phyloP scores from a whole-genome alignment of 225 moss, liverwort and hornwort genomes.

The Polytrichum formosum region DNA sequence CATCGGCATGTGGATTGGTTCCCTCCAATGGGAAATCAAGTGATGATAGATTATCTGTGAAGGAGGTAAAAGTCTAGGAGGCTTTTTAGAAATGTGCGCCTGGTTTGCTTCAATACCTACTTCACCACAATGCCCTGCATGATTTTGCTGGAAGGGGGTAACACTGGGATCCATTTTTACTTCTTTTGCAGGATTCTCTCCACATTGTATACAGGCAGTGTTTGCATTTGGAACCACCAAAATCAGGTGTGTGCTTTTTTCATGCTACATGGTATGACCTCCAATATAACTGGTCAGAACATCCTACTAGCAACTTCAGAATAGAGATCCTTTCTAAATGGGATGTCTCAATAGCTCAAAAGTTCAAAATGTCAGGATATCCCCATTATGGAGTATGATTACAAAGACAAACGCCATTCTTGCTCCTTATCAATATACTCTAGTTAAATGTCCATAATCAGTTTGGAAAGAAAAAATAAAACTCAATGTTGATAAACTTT shows the following conservation, averaged over 20 bases:
- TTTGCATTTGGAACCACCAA: constrained; percentile 94
- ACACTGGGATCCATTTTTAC: not conserved
- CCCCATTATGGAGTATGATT: too few species aligned
- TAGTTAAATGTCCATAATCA: too few species aligned
- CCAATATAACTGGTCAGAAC: too few species aligned
- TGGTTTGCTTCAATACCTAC: not conserved
- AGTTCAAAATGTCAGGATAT: not conserved
- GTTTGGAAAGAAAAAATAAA: too few species aligned
- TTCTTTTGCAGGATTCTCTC: constrained; percentile 76
- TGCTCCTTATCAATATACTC: too few species aligned
- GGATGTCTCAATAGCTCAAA: not conserved
- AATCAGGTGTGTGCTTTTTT: constrained; percentile 58
- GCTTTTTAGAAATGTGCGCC: not conserved
- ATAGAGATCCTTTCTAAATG: not conserved
- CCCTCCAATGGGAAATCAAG: not conserved
- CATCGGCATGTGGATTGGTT: not conserved
- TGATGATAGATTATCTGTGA: not conserved
- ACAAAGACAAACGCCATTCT: too few species aligned
- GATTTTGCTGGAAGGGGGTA: not conserved
- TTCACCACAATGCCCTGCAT: not conserved
- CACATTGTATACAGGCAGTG: constrained; percentile 96
- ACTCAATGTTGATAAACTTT: too few species aligned
- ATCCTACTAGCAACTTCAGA: too few species aligned
- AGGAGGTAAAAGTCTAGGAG: not conserved
- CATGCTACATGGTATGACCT: not conserved